Base-by-base conservation (phyloP, 1,139 yeast species). In the Protomyces arabidopsidicola region DNA sequence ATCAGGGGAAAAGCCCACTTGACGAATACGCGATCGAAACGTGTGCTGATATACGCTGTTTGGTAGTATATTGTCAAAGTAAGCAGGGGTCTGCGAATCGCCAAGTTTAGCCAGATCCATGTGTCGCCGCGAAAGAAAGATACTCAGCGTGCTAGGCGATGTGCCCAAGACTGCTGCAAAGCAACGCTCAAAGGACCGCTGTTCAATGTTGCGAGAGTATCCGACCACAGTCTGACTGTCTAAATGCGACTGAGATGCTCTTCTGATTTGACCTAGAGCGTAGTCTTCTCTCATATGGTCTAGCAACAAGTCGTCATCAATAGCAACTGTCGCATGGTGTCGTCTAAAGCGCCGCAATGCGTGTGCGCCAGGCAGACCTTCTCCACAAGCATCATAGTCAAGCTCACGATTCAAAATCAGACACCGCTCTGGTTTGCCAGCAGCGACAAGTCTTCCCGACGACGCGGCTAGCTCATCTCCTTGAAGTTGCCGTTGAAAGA, bases 231-330 rank as follows among this genome's bases (percentile, higher is more conserved):
- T 20, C 34, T 22, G 38, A 18, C 54, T 42, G 16, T 24, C 35
- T 14, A 34, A 14, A 16, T 16, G 18, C 4, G 4, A n/a, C 4
- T 18, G 35, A 10, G 16, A 12, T n/a, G 12, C 38, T 8, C 16
- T 9, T n/a, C 36, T 18, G 35, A 3, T n/a, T 5, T 38, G 36
- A 34, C 24, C 22, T 8, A 18, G 16, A 3, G 14, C 16, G 18
- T 18, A 18, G 24, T 57, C 54, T 18, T 50, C 55, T 9, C 56
- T 45, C 14, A 58, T 24, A n/a, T 36, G 24, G 6, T 52, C 35
- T n/a, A 55, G 56, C 12, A 58, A 22, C 3, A 58, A 45, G 4
- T 50, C 56, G 39, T 58, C 45, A 10, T 31, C 39, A 16, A 58
- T 24, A 2, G 39, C 20, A 4, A 58, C 10, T 3, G 53, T 50